Conservation (phyloP, 2,329 filamentous ascomycete genomes). For the Massarina eburnea region DNA sequence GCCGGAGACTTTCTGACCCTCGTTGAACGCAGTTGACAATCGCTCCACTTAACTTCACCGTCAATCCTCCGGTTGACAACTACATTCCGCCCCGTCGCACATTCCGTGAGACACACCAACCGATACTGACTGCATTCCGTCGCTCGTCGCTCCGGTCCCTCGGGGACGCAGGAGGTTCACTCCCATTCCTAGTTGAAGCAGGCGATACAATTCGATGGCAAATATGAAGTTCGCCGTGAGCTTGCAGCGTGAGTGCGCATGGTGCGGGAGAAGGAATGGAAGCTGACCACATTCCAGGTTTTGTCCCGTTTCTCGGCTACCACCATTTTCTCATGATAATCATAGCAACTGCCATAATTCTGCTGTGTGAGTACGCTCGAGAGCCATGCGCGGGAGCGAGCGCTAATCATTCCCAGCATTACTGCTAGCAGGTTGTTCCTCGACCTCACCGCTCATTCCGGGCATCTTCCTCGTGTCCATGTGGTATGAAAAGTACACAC, state of each 20-base stretch:
- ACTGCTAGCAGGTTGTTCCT: conserved; percentile 92
- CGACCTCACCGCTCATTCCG: conserved; percentile 91
- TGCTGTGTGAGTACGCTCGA: conserved; percentile 72
- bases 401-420: conserved; percentile 63
- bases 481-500: conserved; percentile 87
- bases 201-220: conserved; percentile 45
- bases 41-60: conserved; percentile 4
- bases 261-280: conserved; percentile 13
- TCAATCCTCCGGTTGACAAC: conserved; percentile 20
- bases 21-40: conserved; percentile 33
- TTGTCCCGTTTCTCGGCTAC: conserved; percentile 66
- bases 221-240: conserved; percentile 54
- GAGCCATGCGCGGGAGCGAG: conserved; percentile 8
- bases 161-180: conserved; percentile 37
- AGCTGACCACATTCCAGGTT: conserved; percentile 45
- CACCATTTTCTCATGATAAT: conserved; percentile 96
- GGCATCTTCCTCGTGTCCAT: conserved; percentile 97
- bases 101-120: conserved; percentile 20
- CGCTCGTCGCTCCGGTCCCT: conserved; percentile 41
- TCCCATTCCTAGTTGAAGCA: conserved; percentile 22
- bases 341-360: conserved; percentile 88
- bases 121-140: conserved; percentile 35
- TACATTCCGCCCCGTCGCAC: conserved; percentile 18
- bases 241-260: conserved; percentile 48
- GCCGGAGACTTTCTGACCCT: conserved; percentile 35